Evolutionary conservation across 2,329 filamentous ascomycete species (phyloP).

Genomic region (Coleophoma crateriformis): DNA sequence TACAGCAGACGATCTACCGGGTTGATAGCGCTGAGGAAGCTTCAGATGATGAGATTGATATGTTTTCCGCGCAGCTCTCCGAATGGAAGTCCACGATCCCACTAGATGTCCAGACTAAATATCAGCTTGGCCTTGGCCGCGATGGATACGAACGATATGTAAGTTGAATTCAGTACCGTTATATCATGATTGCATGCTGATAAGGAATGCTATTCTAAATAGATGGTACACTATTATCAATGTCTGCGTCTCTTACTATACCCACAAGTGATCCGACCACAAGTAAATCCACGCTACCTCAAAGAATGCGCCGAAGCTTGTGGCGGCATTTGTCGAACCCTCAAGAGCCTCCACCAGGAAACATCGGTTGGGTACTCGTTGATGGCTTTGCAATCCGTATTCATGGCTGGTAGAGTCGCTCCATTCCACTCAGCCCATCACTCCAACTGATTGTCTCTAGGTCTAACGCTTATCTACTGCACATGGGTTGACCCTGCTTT

Average conservation of each 20-base stretch:
- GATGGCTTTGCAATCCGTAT: slow-evolving; percentile 24
- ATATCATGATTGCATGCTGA: not conserved
- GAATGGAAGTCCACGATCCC: slow-evolving; percentile 5
- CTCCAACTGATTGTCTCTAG: slow-evolving; percentile 2
- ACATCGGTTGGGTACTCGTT: slow-evolving; percentile 21
- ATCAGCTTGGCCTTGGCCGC: not conserved
- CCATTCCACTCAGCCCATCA: not conserved
- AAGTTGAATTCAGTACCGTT: not conserved
- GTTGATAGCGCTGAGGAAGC: slow-evolving; percentile 1
- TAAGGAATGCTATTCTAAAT: not conserved
- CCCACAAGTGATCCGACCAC: slow-evolving; percentile 12
- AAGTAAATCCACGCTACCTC: slow-evolving; percentile 10
- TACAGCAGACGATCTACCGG: slow-evolving; percentile 6
- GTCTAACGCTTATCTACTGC: slow-evolving; percentile 25
- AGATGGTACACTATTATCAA: slow-evolving; percentile 24
- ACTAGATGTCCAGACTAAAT: slow-evolving; percentile 7
- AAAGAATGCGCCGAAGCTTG: slow-evolving; percentile 21
- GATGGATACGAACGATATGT: slow-evolving; percentile 19
- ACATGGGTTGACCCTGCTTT: slow-evolving; percentile 20
- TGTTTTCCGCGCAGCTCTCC: not conserved
- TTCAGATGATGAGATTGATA: slow-evolving; percentile 2
- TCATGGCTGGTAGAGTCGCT: slow-evolving; percentile 14
- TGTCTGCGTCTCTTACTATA: slow-evolving; percentile 17
- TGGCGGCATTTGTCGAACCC: slow-evolving; percentile 22
- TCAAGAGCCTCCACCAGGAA: slow-evolving; percentile 25